Evolutionary conservation across 495 filamentous ascomycete species (phyloP).

Genomic region (Usnea hakonensis): DNA sequence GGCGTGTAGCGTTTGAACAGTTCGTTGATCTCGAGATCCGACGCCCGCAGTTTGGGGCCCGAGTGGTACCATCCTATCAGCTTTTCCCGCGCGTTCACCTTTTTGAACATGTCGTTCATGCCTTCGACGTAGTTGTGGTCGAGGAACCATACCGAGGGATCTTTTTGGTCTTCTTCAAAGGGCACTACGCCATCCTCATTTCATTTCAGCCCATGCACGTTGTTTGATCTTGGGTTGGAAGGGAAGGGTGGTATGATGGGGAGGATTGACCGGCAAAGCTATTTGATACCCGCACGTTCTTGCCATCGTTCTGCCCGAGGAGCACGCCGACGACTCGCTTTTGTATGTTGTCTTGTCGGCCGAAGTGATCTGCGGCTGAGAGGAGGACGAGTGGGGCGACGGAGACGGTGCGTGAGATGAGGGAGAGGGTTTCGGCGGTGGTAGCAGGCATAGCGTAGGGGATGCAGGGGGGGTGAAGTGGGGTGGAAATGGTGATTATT

Average conservation of each 20-base stretch:
- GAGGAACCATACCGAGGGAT: conserved; percentile 97
- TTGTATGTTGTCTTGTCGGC: conserved; percentile 78
- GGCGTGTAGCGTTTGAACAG: conserved; percentile 98
- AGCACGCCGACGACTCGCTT: conserved; percentile 96
- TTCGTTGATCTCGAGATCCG: conserved; percentile 98
- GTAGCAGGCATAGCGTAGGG: conserved; percentile 69
- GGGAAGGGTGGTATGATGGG: conserved; percentile 9
- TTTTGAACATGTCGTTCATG: conserved; percentile 99
- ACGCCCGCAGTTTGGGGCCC: conserved; percentile 91
- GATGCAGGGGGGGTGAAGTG: background rate
- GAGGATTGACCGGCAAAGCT: conserved; percentile 80
- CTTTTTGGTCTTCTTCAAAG: conserved; percentile 97
- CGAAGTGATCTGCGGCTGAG: conserved; percentile 97
- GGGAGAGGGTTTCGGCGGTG: conserved; percentile 86
- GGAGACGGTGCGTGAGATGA: conserved; percentile 87
- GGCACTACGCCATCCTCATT: conserved; percentile 55
- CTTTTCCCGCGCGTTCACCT: conserved; percentile 98
- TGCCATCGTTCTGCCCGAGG: conserved; percentile 89
- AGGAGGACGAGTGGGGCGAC: conserved; percentile 97
- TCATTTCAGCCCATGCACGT: background rate
- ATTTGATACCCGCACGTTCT: conserved; percentile 94
- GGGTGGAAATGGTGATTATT: background rate
- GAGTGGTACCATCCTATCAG: conserved; percentile 99
- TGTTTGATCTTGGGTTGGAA: no score
- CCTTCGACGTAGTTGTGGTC: conserved; percentile 99